Percentiles rank a stretch among this genome's conserved stretches.
Evolutionary conservation across 192 early-diverging fungal species (phyloP).

Genomic region (Piromyces finnis): DNA sequence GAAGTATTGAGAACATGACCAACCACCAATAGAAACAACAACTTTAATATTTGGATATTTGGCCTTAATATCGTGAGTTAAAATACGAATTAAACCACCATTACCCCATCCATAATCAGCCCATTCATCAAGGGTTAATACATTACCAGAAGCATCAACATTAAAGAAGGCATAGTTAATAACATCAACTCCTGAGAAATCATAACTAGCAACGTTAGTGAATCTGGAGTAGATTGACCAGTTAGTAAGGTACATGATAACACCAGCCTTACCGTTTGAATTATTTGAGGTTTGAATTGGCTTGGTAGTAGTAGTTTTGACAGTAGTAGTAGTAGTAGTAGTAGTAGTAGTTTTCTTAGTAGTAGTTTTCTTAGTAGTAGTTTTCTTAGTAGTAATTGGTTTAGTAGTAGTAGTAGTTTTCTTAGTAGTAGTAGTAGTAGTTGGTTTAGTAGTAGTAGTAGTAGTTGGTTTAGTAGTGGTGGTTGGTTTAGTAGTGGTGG

Average conservation of each 20-base stretch:
- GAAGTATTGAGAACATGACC: constrained; percentile 52
- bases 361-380: background rate
- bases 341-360: background rate
- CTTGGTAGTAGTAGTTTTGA: background rate
- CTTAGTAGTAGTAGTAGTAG: background rate
- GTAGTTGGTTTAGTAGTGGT: background rate
- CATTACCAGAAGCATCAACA: background rate
- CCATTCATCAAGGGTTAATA: background rate
- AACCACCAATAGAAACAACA: constrained; percentile 47
- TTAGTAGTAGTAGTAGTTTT: background rate
- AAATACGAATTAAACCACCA: background rate
- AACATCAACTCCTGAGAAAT: background rate
- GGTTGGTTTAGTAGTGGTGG: background rate
- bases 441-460: background rate
- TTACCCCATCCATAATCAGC: background rate
- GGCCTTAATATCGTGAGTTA: background rate
- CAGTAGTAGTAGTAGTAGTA: background rate
- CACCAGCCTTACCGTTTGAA: background rate
- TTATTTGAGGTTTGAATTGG: background rate
- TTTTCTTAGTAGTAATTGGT: background rate
- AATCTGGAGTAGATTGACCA: background rate
- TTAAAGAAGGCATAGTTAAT: background rate
- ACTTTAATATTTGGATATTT: constrained; percentile 19
- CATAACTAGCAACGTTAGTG: background rate
- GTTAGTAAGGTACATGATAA: background rate